phyloP scores from a whole-genome alignment of 2,329 filamentous ascomycete species.

The Calonectria montana region DNA sequence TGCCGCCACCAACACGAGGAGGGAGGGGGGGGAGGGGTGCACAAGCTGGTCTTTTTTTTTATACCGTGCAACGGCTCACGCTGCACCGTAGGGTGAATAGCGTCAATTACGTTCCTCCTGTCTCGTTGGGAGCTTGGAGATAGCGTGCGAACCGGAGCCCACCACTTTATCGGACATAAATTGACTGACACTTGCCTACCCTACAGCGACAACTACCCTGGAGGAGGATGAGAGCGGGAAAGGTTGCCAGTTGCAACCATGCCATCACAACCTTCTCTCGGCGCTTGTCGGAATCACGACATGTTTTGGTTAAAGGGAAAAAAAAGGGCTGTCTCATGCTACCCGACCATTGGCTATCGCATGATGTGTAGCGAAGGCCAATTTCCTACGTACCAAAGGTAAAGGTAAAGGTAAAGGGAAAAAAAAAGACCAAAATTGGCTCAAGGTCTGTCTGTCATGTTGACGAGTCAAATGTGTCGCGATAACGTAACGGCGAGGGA shows the following conservation, averaged over 20 bases:
- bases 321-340: neutral
- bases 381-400: neutral
- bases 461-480: constrained; percentile 15
- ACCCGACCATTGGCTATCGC: neutral
- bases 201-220: constrained; percentile 10
- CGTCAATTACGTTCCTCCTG: neutral
- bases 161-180: constrained; percentile 5
- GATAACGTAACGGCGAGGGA: constrained; percentile 16
- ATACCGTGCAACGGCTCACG: neutral
- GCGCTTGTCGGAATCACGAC: neutral
- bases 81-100: neutral
- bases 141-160: neutral
- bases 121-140: neutral
- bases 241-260: neutral
- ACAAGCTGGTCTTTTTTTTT: neutral
- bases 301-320: neutral
- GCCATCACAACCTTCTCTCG: neutral
- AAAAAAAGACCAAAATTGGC: constrained; percentile 12
- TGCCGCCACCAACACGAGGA: neutral
- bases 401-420: too few relatives aligned
- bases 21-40: constrained; percentile 2
- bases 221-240: neutral
- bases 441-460: neutral
- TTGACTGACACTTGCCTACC: neutral
- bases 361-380: neutral